Evolutionary conservation across 306 rosid genomes (phyloP).

Genomic region (Fragaria vesca): DNA sequence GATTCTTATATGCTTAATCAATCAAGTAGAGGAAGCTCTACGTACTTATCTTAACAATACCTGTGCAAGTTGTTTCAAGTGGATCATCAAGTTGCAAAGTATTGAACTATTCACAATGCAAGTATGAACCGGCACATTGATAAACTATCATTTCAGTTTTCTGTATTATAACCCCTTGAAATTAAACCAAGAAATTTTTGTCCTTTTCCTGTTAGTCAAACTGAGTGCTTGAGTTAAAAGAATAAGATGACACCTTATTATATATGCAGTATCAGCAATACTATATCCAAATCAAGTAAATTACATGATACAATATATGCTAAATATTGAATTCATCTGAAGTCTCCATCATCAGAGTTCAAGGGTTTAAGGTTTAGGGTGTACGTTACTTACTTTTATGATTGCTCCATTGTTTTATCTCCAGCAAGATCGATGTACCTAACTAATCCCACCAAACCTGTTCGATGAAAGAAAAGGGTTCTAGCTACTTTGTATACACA

Average conservation of each 20-base stretch:
- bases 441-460: background rate
- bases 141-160: background rate
- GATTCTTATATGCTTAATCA: slow-evolving; percentile 1
- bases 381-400: background rate
- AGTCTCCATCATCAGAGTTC: background rate
- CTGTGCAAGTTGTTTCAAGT: slow-evolving; percentile 6
- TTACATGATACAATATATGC: background rate
- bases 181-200: background rate
- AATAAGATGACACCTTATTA: background rate
- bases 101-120: background rate
- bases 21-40: background rate
- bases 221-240: background rate
- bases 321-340: background rate
- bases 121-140: background rate
- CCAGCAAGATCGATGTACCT: background rate
- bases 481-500: background rate
- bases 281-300: background rate
- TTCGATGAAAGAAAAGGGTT: background rate
- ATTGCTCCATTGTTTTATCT: background rate
- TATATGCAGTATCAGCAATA: background rate
- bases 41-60: background rate
- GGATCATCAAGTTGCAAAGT: slow-evolving; percentile 1
- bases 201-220: slow-evolving; percentile 1
- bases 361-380: background rate
- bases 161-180: background rate